Base-by-base conservation (phyloP, 2,329 filamentous ascomycete species). In the Raffaelea deltoideospora region DNA sequence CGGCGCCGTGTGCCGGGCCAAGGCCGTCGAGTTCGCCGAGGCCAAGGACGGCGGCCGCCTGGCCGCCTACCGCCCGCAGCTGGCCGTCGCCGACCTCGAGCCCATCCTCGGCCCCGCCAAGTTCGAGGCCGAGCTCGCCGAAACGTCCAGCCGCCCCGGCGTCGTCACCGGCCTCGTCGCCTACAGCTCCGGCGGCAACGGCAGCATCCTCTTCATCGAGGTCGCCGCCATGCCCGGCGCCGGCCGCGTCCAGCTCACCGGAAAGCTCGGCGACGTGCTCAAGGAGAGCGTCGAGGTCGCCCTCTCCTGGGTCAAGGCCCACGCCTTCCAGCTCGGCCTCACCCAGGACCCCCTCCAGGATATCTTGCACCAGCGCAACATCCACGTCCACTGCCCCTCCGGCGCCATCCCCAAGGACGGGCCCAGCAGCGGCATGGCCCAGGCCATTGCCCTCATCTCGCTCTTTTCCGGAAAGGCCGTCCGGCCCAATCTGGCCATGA, bases 231-330 rank as follows among this genome's bases (percentile, higher is more conserved):
- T 96, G 86, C 90, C 90, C 31, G 90, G 90, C 33, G 79, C 74
- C 39, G 90, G 90, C 24, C 78, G 80, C 37, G 85, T 98, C 26
- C 90, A 96, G 59, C 75, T 98, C 20, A 98, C 90, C 1, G 90
- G 90, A 43, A 96, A 93, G 56, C 75, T 98, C 7, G 90, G 90
- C 44, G 87, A 95, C 48, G 90, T 98, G 22, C 74, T 98, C 41
- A 96, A 96, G 59, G 90, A 98, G 59, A 88, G 79, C 44, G 90
- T 96, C 30, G 88, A 96, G 57, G 90, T 98, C 17, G 90, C 90
- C 10, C 68, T 96, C 24, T 88, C 80, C 14, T 98, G 90, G 90
- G 90, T 98, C 35, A 95, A 95, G 58, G 83, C 85, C 4, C 88
- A 98, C 55, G 87, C 88, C 3, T 95, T 80, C 50, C 84, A 93